phyloP scores from a whole-genome alignment of 1,284 basidiomycete genomes.

The Ganoderma multipileum region DNA sequence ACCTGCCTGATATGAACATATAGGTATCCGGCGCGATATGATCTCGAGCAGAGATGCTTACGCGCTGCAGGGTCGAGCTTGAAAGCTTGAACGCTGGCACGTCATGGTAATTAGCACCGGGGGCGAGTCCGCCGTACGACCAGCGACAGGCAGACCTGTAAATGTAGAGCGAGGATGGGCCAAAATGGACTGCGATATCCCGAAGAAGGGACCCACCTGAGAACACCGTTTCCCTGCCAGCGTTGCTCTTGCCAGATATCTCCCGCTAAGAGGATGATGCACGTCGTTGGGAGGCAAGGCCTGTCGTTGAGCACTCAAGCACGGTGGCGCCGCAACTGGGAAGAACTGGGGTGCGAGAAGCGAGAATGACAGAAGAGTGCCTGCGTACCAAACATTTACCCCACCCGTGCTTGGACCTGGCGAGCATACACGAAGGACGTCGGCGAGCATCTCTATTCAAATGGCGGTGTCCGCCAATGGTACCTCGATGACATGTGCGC shows the following conservation, averaged over 20 bases:
- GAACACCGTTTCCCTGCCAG: background rate
- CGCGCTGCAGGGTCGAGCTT: too few species aligned
- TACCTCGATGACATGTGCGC: background rate
- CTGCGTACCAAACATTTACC: background rate
- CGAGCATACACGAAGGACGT: background rate
- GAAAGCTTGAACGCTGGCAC: too few species aligned
- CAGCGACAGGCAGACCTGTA: background rate
- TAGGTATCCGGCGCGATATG: too few species aligned
- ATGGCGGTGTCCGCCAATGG: background rate
- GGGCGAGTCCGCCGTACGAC: background rate
- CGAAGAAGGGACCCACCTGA: background rate
- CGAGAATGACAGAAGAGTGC: background rate
- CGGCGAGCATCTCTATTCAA: background rate
- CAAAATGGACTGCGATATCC: background rate
- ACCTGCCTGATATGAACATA: too few species aligned
- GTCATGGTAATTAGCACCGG: background rate
- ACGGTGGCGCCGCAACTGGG: too few species aligned
- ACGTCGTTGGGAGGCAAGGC: too few species aligned
- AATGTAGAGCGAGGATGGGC: background rate
- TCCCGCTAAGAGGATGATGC: too few species aligned
- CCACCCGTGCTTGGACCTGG: background rate
- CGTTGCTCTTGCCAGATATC: background rate
- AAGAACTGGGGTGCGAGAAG: too few species aligned
- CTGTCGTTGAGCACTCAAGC: too few species aligned
- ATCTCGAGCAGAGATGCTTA: too few species aligned